These are phyloP conservation scores for Mycena galericulata DNA, from an alignment of 768 basidiomycete genomes.

Conservation along the genomic window DNA sequence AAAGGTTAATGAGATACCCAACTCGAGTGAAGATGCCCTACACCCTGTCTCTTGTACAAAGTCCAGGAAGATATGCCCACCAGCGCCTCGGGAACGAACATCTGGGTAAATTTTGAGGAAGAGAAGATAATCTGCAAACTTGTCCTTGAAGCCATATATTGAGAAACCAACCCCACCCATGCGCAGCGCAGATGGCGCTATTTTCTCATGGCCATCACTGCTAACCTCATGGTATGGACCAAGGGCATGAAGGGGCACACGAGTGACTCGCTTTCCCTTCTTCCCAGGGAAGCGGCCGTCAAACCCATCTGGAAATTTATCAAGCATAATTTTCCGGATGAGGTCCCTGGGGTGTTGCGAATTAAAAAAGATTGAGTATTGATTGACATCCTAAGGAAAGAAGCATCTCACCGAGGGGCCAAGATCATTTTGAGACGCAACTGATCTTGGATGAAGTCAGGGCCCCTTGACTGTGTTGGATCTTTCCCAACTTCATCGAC, in stretches of 20 bases:
- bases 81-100: background rate
- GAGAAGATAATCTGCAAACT: background rate
- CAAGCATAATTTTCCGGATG: background rate
- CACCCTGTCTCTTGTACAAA: conserved; percentile 8
- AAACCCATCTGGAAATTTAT: background rate
- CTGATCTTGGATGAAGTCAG: conserved; percentile 20
- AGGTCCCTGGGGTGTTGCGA: background rate
- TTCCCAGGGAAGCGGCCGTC: conserved; percentile 6
- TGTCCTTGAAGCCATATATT: conserved; percentile 27
- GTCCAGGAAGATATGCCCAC: conserved; percentile 19
- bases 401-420: conserved; percentile 3
- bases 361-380: background rate
- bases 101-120: conserved; percentile 14
- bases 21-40: too few species aligned
- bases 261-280: background rate
- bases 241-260: background rate
- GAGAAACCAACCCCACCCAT: conserved; percentile 23
- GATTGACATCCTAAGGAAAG: background rate
- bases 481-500: conserved; percentile 6
- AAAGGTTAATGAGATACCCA: too few species aligned
- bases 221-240: conserved; percentile 26
- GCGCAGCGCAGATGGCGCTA: conserved; percentile 28
- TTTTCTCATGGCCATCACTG: conserved; percentile 39
- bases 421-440: conserved; percentile 13
- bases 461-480: background rate